Percentiles rank a stretch among this genome's conserved stretches.
These are phyloP conservation scores for Wickerhamomyces tratensis DNA, from an alignment of 805 yeast species.

Conservation along the genomic window DNA sequence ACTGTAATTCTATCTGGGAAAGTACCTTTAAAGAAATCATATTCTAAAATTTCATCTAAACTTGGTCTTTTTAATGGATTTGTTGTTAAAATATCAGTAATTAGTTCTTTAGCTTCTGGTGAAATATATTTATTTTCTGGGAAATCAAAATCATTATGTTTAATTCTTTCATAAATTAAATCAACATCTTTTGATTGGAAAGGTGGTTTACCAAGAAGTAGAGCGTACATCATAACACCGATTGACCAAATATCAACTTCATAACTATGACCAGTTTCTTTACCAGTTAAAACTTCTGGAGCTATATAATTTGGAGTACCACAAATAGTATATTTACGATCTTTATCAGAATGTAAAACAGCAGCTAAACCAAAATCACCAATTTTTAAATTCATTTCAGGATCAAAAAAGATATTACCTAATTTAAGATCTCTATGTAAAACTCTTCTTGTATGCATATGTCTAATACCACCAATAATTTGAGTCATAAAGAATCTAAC, in stretches of 20 bases:
- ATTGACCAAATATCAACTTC: slow-evolving; percentile 98
- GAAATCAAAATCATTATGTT: slow-evolving; percentile 67
- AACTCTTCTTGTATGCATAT: slow-evolving; percentile 85
- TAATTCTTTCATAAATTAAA: slow-evolving; percentile 85
- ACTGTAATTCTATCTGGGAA: slow-evolving; percentile 68
- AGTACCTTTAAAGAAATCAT: slow-evolving; percentile 80
- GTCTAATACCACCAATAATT: slow-evolving; percentile 87
- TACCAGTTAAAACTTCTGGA: slow-evolving; percentile 92
- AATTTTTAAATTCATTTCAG: slow-evolving; percentile 85
- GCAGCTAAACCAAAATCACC: slow-evolving; percentile 99
- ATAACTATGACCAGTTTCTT: slow-evolving; percentile 79
- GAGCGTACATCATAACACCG: slow-evolving; percentile 93
- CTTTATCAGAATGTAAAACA: slow-evolving; percentile 59
- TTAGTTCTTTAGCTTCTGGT: slow-evolving; percentile 61
- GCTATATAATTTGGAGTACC: slow-evolving; percentile 99
- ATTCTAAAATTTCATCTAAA: slow-evolving; percentile 66
- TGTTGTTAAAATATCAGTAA: slow-evolving; percentile 61
- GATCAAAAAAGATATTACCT: slow-evolving; percentile 92
- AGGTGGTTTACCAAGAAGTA: slow-evolving; percentile 92
- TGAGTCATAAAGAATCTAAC: slow-evolving; percentile 86
- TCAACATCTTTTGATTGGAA: slow-evolving; percentile 94
- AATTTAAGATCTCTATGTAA: slow-evolving; percentile 94
- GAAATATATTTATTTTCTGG: slow-evolving; percentile 64
- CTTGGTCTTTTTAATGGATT: slow-evolving; percentile 79
- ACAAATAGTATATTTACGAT: slow-evolving; percentile 87